phyloP scores from a whole-genome alignment of 139 green algal genomes.

The Chlamydomonas incerta region DNA sequence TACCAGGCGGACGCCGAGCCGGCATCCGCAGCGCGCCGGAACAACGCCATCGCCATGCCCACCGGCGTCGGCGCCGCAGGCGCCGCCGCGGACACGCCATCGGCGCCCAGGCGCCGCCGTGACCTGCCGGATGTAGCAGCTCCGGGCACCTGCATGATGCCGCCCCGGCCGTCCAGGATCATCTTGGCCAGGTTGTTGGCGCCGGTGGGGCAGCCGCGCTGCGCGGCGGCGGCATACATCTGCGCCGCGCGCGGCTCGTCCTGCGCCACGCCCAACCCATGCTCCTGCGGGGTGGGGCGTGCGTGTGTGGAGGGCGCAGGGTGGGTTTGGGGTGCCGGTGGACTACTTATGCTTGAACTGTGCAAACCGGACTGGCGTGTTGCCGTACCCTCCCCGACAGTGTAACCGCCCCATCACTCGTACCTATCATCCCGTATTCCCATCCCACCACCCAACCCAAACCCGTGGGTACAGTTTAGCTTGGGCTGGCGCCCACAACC shows the following conservation, averaged over 20 bases:
- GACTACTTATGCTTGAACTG: too few species aligned
- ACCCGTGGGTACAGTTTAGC: too few species aligned
- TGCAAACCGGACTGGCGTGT: too few species aligned
- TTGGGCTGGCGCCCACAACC: too few species aligned
- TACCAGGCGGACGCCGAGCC: constrained; percentile 14
- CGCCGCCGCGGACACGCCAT: background rate
- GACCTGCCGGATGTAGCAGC: too few species aligned
- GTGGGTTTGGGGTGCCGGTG: background rate
- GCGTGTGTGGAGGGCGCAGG: background rate
- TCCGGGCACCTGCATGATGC: background rate
- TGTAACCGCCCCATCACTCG: too few species aligned
- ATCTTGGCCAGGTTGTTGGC: constrained; percentile 47
- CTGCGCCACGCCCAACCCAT: constrained; percentile 7
- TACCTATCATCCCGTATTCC: too few species aligned
- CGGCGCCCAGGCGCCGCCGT: background rate
- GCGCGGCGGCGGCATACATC: constrained; percentile 35
- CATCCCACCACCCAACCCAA: too few species aligned
- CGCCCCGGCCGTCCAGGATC: constrained; percentile 37
- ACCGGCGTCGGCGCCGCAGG: background rate
- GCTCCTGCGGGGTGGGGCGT: background rate
- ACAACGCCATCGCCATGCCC: constrained; percentile 8
- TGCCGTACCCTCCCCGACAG: too few species aligned
- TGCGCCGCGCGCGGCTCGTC: constrained; percentile 19
- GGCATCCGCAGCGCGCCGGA: background rate
- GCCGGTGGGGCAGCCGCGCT: constrained; percentile 38